These are phyloP conservation scores for Solioccasus polychromus DNA, from an alignment of 768 basidiomycete species.

Conservation along the genomic window DNA sequence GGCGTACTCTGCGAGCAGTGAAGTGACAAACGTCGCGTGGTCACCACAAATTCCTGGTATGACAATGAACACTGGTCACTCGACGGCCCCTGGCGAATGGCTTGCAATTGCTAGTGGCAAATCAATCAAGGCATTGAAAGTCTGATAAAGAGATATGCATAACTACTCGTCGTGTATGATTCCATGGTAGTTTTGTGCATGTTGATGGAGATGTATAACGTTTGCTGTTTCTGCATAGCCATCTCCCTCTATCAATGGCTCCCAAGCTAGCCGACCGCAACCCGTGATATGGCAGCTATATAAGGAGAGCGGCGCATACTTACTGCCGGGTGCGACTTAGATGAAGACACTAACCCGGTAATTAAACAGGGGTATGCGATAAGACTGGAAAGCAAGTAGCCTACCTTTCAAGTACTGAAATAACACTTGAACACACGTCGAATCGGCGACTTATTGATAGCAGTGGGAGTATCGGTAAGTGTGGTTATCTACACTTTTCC, in stretches of 20 bases:
- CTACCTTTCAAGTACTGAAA: too few species aligned
- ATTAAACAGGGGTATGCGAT: slow-evolving; percentile 1
- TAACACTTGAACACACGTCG: too few species aligned
- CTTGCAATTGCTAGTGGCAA: slow-evolving; percentile 81
- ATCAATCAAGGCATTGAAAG: slow-evolving; percentile 77
- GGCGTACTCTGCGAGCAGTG: slow-evolving; percentile 75
- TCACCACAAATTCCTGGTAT: slow-evolving; percentile 79
- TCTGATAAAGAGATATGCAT: slow-evolving; percentile 42
- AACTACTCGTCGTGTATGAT: neutral
- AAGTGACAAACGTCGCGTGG: slow-evolving; percentile 86
- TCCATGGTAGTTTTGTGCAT: too few species aligned
- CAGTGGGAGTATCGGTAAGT: neutral
- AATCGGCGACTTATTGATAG: too few species aligned
- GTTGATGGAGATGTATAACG: too few species aligned
- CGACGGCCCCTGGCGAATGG: slow-evolving; percentile 81
- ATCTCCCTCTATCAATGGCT: too few species aligned
- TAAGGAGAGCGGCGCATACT: neutral
- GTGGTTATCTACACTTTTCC: neutral
- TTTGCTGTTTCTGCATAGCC: too few species aligned
- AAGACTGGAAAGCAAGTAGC: neutral
- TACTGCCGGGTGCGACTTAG: neutral
- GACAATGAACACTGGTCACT: slow-evolving; percentile 71
- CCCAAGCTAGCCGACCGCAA: neutral
- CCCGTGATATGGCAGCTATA: neutral
- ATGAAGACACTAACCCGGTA: too few species aligned